These are phyloP conservation scores for Pleurotus platypus DNA, from an alignment of 768 basidiomycete species.

Conservation along the genomic window DNA sequence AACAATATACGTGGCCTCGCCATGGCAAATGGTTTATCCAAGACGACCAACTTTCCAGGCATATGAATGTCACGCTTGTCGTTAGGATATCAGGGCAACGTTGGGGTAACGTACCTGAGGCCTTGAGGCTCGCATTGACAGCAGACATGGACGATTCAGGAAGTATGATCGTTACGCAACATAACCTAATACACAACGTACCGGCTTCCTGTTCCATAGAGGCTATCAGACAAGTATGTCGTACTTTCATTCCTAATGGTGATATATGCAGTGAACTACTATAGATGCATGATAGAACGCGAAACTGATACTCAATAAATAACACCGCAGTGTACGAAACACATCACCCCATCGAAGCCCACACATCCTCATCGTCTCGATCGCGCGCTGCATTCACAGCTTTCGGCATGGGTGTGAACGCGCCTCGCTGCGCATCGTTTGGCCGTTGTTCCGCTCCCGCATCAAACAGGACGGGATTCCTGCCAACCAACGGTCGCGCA, in stretches of 20 bases:
- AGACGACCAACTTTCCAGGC: no score
- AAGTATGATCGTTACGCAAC: no score
- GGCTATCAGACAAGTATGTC: background rate
- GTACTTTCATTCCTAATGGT: background rate
- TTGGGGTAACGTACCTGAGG: no score
- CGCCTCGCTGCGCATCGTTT: slow-evolving; percentile 20
- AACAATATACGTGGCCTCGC: no score
- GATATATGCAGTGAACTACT: background rate
- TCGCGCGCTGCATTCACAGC: slow-evolving; percentile 52
- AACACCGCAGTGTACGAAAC: slow-evolving; percentile 7
- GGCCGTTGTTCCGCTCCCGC: slow-evolving; percentile 34
- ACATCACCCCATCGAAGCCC: slow-evolving; percentile 60
- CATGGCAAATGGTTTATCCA: no score
- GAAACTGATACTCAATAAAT: slow-evolving; percentile 8
- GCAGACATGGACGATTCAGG: no score
- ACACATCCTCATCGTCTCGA: slow-evolving; percentile 64
- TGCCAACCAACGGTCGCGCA: slow-evolving; percentile 50
- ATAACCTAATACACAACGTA: no score
- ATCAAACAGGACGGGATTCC: slow-evolving; percentile 63
- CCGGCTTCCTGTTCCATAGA: no score
- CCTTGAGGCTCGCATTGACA: no score
- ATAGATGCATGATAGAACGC: slow-evolving; percentile 8
- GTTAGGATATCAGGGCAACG: no score
- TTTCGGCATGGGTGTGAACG: slow-evolving; percentile 57
- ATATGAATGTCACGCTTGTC: no score